Conservation (phyloP, 1,284 basidiomycete genomes). For the Rhodotorula sp. region DNA sequence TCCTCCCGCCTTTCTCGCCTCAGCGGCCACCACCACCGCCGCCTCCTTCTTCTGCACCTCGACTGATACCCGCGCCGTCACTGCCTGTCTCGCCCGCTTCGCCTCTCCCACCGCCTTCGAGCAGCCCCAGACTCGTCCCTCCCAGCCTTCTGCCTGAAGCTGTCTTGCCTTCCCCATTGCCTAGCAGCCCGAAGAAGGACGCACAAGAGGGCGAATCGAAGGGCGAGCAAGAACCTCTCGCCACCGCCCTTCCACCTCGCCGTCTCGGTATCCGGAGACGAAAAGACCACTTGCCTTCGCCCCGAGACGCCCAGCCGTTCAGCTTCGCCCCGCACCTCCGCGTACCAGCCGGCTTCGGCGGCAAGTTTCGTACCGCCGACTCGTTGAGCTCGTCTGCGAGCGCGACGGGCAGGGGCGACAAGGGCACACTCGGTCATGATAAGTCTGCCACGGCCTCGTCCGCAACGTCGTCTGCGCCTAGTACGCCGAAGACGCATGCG, state of each 20-base stretch:
- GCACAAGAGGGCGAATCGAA: too few relatives aligned
- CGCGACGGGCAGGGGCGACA: not conserved
- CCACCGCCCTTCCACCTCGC: not conserved
- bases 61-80: constrained; percentile 1
- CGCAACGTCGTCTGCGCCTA: not conserved
- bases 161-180: too few relatives aligned
- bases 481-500: not conserved
- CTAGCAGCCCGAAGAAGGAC: too few relatives aligned
- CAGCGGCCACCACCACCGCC: not conserved
- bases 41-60: not conserved
- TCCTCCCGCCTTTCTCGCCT: constrained; percentile 16
- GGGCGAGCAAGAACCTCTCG: too few relatives aligned
- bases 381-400: not conserved
- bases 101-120: constrained; percentile 17
- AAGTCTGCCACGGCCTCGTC: not conserved
- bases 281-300: not conserved
- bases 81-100: constrained; percentile 26
- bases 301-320: not conserved
- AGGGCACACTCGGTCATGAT: not conserved
- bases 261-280: not conserved
- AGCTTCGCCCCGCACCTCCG: not conserved
- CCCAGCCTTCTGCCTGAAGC: too few relatives aligned
- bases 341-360: not conserved
- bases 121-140: not conserved
- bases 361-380: constrained; percentile 1